Conservation (phyloP, 768 basidiomycete genomes). For the Amanita exitialis region DNA sequence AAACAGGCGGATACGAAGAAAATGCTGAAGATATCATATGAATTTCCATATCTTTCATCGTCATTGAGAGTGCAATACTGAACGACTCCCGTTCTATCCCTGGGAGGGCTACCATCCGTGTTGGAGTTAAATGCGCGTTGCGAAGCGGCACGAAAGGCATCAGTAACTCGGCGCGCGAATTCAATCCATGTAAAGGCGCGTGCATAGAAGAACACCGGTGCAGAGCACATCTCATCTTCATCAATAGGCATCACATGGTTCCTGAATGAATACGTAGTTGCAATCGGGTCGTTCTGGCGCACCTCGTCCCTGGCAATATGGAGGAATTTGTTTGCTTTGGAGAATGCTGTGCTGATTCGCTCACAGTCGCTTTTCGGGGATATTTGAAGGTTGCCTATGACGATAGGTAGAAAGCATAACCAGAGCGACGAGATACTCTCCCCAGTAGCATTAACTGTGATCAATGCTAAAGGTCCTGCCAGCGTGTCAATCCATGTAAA, state of each 20-base stretch:
- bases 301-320: too few relatives aligned
- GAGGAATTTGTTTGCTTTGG: too few relatives aligned
- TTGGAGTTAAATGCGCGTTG: not conserved
- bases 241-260: not conserved
- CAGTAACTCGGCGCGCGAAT: constrained; percentile 7
- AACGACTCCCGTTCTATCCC: not conserved
- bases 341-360: too few relatives aligned
- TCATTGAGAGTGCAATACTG: not conserved
- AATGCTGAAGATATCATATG: constrained; percentile 6
- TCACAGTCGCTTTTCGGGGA: too few relatives aligned
- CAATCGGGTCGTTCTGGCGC: too few relatives aligned
- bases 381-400: too few relatives aligned
- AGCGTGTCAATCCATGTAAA: constrained; percentile 27
- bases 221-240: constrained; percentile 11
- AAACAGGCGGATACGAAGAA: constrained; percentile 8
- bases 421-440: constrained; percentile 27
- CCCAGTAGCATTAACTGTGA: constrained; percentile 19
- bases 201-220: constrained; percentile 15
- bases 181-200: constrained; percentile 13
- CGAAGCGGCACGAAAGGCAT: constrained; percentile 8
- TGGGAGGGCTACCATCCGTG: not conserved
- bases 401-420: too few relatives aligned
- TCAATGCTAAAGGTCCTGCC: constrained; percentile 8
- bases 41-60: not conserved
- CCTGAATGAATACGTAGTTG: constrained; percentile 10